Evolutionary conservation across 208 protist species (phyloP), one percentile per base, ranked within the genome.

Genomic region (Herpetomonas tarakana): DNA sequence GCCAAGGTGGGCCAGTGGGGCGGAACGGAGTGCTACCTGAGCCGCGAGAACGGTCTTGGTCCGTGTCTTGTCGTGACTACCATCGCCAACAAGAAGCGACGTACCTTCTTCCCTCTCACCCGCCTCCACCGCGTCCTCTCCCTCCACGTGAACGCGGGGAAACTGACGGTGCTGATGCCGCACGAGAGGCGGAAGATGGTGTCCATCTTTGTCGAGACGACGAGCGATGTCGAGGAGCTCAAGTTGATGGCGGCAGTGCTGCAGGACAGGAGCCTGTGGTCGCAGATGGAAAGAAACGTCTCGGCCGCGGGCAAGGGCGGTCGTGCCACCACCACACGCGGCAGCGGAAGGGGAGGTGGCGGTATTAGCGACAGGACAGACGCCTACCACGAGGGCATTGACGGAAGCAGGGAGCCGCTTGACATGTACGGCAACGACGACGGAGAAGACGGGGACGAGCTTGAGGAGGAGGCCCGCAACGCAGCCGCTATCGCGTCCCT

Each of bases 1-100:
- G 83, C 78, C 66, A 75, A 81, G 9, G 73, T 94, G 30, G 83
- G 83, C 2, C 76, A 80, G 58, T 94, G 84, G 82, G 88, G 88
- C 28, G 88, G 88, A 26, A 92, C 88, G 1, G 83, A 91, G 56
- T 94, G 88, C 70, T 94, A 89, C 65, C 83, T 94, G 50, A 90
- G 81, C 1, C 56, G 70, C 7, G 78, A 94, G 65, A 62, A 52
- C 11, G 75, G 74, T 2, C 46, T 88, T 18, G 88, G 88, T 14
- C 88, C 88, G 6, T 94, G 88, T 52, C 69, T 94, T 22, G 82
- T 94, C 31, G 88, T 94, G 14, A 81, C 83, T 41, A 84, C 76
- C 27, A 78, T 67, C 53, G 30, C 63, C 14, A 83, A 94, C 69
- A 76, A 78, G 49, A 22, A 26, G 0, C 71, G 85, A 52, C 84